A percentile compares a stretch with the other conserved stretches of the same genome.
Conservation (phyloP, 2,329 filamentous ascomycete genomes). For the Tetracladium maxilliforme region DNA sequence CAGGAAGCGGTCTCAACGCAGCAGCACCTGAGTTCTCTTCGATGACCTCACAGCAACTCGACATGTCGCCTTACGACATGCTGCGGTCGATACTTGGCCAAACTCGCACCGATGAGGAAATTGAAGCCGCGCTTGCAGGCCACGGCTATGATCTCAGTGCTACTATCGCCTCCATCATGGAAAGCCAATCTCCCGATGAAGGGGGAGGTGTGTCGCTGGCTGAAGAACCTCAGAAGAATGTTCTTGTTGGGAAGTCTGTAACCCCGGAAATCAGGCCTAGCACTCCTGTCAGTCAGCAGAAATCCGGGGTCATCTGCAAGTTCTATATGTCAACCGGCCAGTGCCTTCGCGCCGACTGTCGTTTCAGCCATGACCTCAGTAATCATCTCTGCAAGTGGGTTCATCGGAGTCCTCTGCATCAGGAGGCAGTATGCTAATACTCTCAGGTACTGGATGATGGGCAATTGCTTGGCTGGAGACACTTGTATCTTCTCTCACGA, state of each 20-base stretch:
- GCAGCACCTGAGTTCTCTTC: slow-evolving; percentile 76
- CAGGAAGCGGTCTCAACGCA: slow-evolving; percentile 58
- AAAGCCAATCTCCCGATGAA: slow-evolving; percentile 41
- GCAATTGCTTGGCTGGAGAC: slow-evolving; percentile 84
- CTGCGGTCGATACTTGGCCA: slow-evolving; percentile 86
- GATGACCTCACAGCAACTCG: slow-evolving; percentile 52
- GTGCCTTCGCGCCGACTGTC: slow-evolving; percentile 87
- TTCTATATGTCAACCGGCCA: slow-evolving; percentile 95
- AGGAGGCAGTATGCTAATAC: slow-evolving; percentile 6
- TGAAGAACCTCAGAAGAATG: slow-evolving; percentile 44
- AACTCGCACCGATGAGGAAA: slow-evolving; percentile 81
- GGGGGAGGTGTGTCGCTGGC: slow-evolving; percentile 26
- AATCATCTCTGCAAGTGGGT: slow-evolving; percentile 95
- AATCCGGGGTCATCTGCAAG: slow-evolving; percentile 86
- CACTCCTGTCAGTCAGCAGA: slow-evolving; percentile 63
- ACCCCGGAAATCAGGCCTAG: slow-evolving; percentile 56
- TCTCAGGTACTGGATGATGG: slow-evolving; percentile 80
- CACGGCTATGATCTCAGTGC: slow-evolving; percentile 91
- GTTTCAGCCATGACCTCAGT: slow-evolving; percentile 91
- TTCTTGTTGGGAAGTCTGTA: slow-evolving; percentile 85
- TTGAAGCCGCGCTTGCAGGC: slow-evolving; percentile 75
- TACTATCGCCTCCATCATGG: slow-evolving; percentile 81
- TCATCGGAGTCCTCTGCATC: slow-evolving; percentile 2
- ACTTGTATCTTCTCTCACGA: slow-evolving; percentile 97
- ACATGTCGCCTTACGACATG: slow-evolving; percentile 98